phyloP scores from a whole-genome alignment of 768 basidiomycete genomes.

The Nidularia pulvinata region DNA sequence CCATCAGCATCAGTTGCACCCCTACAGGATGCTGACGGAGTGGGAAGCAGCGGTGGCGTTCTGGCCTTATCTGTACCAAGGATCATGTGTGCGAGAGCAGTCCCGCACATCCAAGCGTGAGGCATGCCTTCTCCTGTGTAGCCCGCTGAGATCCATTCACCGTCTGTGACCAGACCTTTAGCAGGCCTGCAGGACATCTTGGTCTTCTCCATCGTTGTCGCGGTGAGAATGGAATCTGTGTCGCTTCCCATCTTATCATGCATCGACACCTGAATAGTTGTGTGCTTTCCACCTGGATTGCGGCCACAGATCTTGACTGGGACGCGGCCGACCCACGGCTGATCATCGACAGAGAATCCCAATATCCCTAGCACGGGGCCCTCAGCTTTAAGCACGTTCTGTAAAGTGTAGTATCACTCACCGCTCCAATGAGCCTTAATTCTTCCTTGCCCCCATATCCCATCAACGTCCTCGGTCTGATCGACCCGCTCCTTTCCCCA shows the following conservation, averaged over 20 bases:
- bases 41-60: slow-evolving; percentile 1
- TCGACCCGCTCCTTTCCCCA: slow-evolving; percentile 9
- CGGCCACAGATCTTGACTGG: slow-evolving; percentile 31
- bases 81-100: slow-evolving; percentile 61
- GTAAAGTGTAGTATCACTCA: background rate
- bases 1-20: background rate
- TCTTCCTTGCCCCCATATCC: slow-evolving; percentile 28
- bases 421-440: slow-evolving; percentile 67
- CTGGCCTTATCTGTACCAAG: slow-evolving; percentile 29
- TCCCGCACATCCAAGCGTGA: slow-evolving; percentile 64
- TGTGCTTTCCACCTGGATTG: background rate
- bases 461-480: slow-evolving; percentile 17
- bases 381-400: background rate
- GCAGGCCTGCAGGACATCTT: background rate
- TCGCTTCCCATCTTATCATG: background rate
- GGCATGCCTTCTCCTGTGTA: slow-evolving; percentile 78
- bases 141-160: slow-evolving; percentile 75
- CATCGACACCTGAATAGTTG: background rate
- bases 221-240: background rate
- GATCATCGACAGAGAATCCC: slow-evolving; percentile 56
- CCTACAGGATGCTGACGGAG: background rate
- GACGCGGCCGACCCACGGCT: slow-evolving; percentile 74
- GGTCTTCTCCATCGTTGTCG: background rate
- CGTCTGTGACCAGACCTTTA: slow-evolving; percentile 29
- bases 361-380: slow-evolving; percentile 26